A percentile compares a stretch with the other conserved stretches of the same genome.
Conservation (phyloP, 371 early-diverging fungal species). For the Batkoa obscura region DNA sequence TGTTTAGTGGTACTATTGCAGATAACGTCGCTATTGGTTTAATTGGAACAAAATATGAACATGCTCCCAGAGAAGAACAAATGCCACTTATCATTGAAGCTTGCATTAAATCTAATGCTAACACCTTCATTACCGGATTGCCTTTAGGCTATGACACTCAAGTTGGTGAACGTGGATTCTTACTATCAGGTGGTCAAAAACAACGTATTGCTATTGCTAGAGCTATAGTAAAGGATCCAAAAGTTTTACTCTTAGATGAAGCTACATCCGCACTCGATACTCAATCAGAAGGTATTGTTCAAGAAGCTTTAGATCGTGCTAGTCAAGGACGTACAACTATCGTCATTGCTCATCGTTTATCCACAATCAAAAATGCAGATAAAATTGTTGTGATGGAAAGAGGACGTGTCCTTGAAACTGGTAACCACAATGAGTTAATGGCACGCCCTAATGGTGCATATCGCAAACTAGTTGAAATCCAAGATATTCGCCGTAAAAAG, state of each 20-base stretch:
- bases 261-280: conserved; percentile 72
- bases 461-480: conserved; percentile 30
- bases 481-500: conserved; percentile 19
- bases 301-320: conserved; percentile 59
- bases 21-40: conserved; percentile 56
- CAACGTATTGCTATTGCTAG: conserved; percentile 55
- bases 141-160: conserved; percentile 55
- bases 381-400: conserved; percentile 59
- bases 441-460: conserved; percentile 23
- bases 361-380: conserved; percentile 64
- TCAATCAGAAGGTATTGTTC: conserved; percentile 62
- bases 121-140: conserved; percentile 47
- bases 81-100: conserved; percentile 20
- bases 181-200: conserved; percentile 35
- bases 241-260: conserved; percentile 67
- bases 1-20: conserved; percentile 64
- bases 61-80: conserved; percentile 10
- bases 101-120: conserved; percentile 45
- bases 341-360: conserved; percentile 78
- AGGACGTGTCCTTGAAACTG: conserved; percentile 48
- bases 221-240: conserved; percentile 54
- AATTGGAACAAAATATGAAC: conserved; percentile 15
- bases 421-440: conserved; percentile 45
- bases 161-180: conserved; percentile 37
- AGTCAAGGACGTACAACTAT: conserved; percentile 65